phyloP scores from a whole-genome alignment of 1,139 yeast species.

The Suhomyces coccinellae region DNA sequence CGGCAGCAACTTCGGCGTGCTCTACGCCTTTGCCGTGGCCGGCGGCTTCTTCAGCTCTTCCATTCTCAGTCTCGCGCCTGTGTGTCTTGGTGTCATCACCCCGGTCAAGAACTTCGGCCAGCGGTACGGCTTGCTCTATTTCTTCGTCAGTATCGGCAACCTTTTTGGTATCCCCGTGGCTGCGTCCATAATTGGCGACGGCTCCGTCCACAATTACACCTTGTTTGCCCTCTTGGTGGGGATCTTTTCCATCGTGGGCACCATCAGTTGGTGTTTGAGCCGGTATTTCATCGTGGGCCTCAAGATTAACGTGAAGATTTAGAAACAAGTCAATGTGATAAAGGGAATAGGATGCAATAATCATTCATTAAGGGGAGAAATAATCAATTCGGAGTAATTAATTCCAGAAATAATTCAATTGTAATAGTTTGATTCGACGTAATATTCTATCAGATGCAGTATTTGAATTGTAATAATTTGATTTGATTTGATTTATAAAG shows the following conservation, averaged over 20 bases:
- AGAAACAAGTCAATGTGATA: background rate
- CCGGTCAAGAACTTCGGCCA: conserved; percentile 42
- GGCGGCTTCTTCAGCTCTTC: conserved; percentile 34
- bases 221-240: conserved; percentile 41
- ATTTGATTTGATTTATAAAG: no score
- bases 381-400: no score
- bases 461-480: no score
- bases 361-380: no score
- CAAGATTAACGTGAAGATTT: conserved; percentile 34
- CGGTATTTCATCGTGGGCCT: conserved; percentile 37
- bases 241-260: conserved; percentile 28
- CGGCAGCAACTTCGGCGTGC: conserved; percentile 31
- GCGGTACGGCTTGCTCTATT: conserved; percentile 41
- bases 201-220: conserved; percentile 30
- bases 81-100: conserved; percentile 42
- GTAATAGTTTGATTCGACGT: no score
- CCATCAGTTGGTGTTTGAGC: conserved; percentile 34
- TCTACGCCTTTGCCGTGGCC: conserved; percentile 39
- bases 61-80: conserved; percentile 40
- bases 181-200: conserved; percentile 42
- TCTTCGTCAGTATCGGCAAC: conserved; percentile 41
- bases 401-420: no score
- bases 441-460: no score
- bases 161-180: conserved; percentile 47
- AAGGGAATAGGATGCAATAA: no score